A percentile compares a stretch with the other conserved stretches of the same genome.
Conservation (phyloP, 2,329 filamentous ascomycete genomes). For the Neoscytalidium dimidiatum region DNA sequence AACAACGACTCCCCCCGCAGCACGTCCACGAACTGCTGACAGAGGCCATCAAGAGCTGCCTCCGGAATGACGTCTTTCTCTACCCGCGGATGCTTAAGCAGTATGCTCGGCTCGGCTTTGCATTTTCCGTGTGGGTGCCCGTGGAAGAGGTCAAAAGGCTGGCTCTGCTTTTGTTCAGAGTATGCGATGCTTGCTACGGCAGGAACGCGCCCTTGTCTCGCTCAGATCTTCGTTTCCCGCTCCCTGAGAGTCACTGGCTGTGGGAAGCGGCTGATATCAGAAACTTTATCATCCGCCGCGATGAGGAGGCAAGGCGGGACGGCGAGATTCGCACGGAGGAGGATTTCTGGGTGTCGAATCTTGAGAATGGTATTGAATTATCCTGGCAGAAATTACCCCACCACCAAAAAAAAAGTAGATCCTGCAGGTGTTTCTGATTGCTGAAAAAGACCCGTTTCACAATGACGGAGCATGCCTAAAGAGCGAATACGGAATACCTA, state of each 20-base stretch:
- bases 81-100: background rate
- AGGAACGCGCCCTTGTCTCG: too few species aligned
- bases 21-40: background rate
- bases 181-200: background rate
- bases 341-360: background rate
- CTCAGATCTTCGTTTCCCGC: background rate
- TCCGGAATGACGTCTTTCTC: background rate
- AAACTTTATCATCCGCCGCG: background rate
- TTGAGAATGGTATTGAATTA: background rate
- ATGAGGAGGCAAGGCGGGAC: background rate
- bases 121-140: background rate
- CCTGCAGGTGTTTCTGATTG: too few species aligned
- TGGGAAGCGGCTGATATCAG: background rate
- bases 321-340: background rate
- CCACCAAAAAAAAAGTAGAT: too few species aligned
- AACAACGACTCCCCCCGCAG: background rate
- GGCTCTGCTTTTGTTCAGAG: background rate
- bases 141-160: background rate
- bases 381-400: too few species aligned
- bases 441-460: too few species aligned
- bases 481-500: too few species aligned
- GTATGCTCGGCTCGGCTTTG: background rate
- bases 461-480: too few species aligned
- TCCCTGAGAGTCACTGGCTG: background rate
- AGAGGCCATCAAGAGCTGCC: background rate